These are phyloP conservation scores for Odonthalia washingtoniensis DNA, from an alignment of 31 red algal genomes.

Conservation along the genomic window DNA sequence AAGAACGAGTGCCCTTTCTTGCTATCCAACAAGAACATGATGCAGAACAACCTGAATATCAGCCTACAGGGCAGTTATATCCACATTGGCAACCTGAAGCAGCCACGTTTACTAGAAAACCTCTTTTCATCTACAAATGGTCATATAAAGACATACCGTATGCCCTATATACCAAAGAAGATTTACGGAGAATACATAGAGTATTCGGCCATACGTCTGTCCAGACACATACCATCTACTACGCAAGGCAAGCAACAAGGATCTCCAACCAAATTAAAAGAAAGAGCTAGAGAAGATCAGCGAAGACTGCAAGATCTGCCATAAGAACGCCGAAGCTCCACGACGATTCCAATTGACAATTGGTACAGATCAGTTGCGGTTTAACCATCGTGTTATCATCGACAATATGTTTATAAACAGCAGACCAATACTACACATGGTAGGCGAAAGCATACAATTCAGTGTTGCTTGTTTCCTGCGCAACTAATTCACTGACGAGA, in stretches of 20 bases:
- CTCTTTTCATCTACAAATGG: conserved; percentile 6
- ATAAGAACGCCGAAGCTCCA: not conserved
- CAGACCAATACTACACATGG: conserved; percentile 35
- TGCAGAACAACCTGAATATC: not conserved
- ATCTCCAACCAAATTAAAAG: not conserved
- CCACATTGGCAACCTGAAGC: not conserved
- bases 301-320: not conserved
- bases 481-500: not conserved
- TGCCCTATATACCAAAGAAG: not conserved
- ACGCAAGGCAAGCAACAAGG: not conserved
- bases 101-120: not conserved
- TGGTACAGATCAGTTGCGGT: conserved; percentile 30
- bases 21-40: not conserved
- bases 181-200: not conserved
- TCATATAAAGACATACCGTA: not conserved
- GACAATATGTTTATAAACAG: conserved; percentile 47
- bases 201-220: not conserved
- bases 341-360: conserved; percentile 2
- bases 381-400: conserved; percentile 43
- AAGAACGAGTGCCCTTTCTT: not conserved
- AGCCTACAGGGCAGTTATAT: not conserved
- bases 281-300: not conserved
- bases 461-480: conserved; percentile 21
- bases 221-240: not conserved
- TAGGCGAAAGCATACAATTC: conserved; percentile 42